A percentile compares a stretch with the other conserved stretches of the same genome.
phyloP scores from a whole-genome alignment of 305 asterid genomes.

The Rubia peregrina region DNA sequence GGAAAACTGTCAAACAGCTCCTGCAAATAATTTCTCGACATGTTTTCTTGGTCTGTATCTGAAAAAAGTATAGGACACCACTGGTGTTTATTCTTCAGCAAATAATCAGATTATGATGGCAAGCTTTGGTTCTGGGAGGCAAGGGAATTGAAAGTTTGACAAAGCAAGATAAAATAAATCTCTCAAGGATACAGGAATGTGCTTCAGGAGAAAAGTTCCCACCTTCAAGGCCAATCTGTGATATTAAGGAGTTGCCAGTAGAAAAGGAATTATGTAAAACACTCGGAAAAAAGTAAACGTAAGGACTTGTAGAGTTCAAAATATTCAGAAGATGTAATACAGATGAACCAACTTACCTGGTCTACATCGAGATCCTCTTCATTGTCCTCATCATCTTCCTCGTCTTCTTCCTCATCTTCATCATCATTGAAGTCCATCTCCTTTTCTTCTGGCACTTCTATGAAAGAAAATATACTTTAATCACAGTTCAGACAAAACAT shows the following conservation, averaged over 20 bases:
- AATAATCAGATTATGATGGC: not conserved
- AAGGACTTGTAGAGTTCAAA: not conserved
- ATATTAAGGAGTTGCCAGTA: conserved; percentile 13
- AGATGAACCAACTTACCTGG: conserved; percentile 26
- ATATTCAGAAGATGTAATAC: not conserved
- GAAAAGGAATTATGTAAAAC: not conserved
- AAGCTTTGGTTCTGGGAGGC: not conserved
- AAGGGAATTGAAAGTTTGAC: not conserved
- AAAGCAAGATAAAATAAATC: conserved; percentile 10
- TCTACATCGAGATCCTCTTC: conserved; percentile 59
- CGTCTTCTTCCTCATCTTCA: conserved; percentile 46
- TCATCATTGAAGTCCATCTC: conserved; percentile 51
- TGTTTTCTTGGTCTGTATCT: conserved; percentile 54
- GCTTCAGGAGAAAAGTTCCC: conserved; percentile 34
- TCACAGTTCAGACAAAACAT: not conserved
- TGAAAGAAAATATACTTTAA: conserved; percentile 15
- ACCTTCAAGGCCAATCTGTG: conserved; percentile 45
- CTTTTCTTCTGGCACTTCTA: conserved; percentile 45
- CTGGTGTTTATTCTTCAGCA: conserved; percentile 3
- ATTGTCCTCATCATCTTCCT: conserved; percentile 53
- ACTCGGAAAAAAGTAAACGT: not conserved
- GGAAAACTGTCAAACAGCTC: conserved; percentile 83
- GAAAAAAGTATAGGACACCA: conserved; percentile 32
- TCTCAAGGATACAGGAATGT: conserved; percentile 59
- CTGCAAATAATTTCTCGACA: conserved; percentile 69